Percentiles rank a stretch among this genome's conserved stretches.
phyloP scores from a whole-genome alignment of 495 filamentous ascomycete species.

The Neurospora intermedia region DNA sequence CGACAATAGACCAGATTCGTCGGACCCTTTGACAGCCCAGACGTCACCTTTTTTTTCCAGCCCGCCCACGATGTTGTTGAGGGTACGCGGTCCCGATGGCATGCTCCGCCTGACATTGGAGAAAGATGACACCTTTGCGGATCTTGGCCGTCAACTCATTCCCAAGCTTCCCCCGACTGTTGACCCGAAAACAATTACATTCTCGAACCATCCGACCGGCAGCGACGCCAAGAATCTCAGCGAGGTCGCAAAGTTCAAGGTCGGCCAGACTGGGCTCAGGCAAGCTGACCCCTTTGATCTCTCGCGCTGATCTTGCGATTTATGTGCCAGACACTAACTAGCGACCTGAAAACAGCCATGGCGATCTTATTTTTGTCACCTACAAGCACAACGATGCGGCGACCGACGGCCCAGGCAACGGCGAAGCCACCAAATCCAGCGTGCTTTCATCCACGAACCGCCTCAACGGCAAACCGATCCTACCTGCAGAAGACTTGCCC shows the following conservation, averaged over 20 bases:
- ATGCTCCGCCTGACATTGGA: constrained; percentile 57
- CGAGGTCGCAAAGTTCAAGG: constrained; percentile 53
- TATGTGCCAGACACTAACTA: constrained; percentile 7
- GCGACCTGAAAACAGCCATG: constrained; percentile 49
- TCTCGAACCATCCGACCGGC: constrained; percentile 70
- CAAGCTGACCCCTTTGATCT: constrained; percentile 22
- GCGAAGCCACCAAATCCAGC: constrained; percentile 29
- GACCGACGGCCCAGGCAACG: constrained; percentile 20
- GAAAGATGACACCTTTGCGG: constrained; percentile 41
- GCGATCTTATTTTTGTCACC: constrained; percentile 77
- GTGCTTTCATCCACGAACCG: constrained; percentile 40
- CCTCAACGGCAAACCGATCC: constrained; percentile 70
- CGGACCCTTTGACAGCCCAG: neutral
- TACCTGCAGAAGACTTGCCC: constrained; percentile 55
- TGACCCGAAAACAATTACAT: constrained; percentile 60
- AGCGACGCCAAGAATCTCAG: constrained; percentile 61
- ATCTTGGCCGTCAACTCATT: constrained; percentile 40
- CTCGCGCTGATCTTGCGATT: neutral
- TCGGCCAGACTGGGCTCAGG: constrained; percentile 64
- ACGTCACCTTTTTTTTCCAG: neutral
- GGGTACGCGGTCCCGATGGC: constrained; percentile 60
- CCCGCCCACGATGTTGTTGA: constrained; percentile 47
- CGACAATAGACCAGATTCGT: neutral
- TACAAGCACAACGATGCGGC: constrained; percentile 46
- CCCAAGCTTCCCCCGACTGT: constrained; percentile 43